Base-by-base conservation (phyloP, 495 filamentous ascomycete species). In the Trichoderma erinaceum region DNA sequence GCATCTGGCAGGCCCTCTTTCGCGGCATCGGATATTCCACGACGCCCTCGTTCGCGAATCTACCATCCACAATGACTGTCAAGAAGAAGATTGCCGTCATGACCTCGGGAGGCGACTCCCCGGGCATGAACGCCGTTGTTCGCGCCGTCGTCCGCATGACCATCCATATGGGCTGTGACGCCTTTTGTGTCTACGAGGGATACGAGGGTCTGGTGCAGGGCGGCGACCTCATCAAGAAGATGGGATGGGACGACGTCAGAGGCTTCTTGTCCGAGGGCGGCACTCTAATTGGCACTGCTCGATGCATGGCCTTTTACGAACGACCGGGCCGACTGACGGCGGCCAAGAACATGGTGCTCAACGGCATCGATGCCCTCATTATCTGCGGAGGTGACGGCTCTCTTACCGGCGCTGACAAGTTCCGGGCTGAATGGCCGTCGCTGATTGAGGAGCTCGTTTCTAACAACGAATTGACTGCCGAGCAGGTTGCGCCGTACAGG, bases 371-470 rank as follows among this genome's bases (percentile, higher is more conserved):
- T 76, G 96, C 95, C 41, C 80, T 99, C 74, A 89, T 99, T 61
- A 94, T 99, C 72, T 97, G 93, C 75, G 96, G 96, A 78, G 96
- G 96, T 80, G 96, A 99, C 75, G 96, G 96, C 68, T 96, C 92
- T 72, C 86, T 99, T 76, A 99, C 96, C 32, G 96, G 96, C 69
- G 96, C 96, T 48, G 96, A 99, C 77, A 88, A 88, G 72, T 98
- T 99, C 78, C 86, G 95, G 66, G 79, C 84, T 23, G 95, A 99
- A 78, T 99, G 95, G 96, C 90, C 92, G 1, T 84, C 87, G 66
- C 81, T 99, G 71, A 75, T 98, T 66, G 77, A 90, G 50, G 96
- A 99, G 78, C 83, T 99, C 69, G 87, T 96, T 25, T 71, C 83
- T 27, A 88, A 75, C 6, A 85, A 85, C 18, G 84, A 92, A 69